A percentile compares a stretch with the other conserved stretches of the same genome.
Evolutionary conservation across 163 green algal genomes (phyloP).

Genomic region (Scenedesmus sp.): DNA sequence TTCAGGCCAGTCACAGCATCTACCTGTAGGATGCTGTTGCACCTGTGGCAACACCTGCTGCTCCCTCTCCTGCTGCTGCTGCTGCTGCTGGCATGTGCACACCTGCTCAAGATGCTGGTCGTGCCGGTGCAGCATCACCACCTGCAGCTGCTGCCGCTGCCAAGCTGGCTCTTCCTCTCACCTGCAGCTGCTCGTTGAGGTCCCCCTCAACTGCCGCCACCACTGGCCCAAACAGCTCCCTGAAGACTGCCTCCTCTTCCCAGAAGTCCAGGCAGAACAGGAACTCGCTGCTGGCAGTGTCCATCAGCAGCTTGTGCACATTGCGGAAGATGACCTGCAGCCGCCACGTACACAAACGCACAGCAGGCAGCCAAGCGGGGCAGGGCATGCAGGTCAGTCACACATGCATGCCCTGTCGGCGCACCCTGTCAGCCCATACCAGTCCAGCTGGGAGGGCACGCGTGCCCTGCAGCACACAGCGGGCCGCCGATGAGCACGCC

Average conservation of each 20-base stretch:
- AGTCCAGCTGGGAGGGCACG: too few species aligned
- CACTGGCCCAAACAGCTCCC: constrained; percentile 84
- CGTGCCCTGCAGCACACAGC: too few species aligned
- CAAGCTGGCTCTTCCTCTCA: constrained; percentile 44
- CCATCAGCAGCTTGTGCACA: constrained; percentile 96
- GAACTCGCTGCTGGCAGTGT: constrained; percentile 95
- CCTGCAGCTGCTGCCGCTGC: background rate
- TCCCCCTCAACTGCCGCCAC: constrained; percentile 87
- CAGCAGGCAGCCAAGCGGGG: background rate
- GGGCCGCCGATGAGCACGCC: too few species aligned
- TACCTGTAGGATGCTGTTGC: too few species aligned
- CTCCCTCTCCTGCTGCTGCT: too few species aligned
- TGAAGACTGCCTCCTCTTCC: constrained; percentile 83
- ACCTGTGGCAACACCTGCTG: too few species aligned
- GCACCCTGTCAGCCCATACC: too few species aligned
- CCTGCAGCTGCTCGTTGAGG: constrained; percentile 74
- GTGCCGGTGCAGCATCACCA: background rate
- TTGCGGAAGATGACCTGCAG: constrained; percentile 88
- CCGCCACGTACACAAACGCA: background rate
- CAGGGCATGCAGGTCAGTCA: background rate
- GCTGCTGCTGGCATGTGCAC: too few species aligned
- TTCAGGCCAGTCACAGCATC: too few species aligned
- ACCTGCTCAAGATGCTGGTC: too few species aligned
- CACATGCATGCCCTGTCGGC: background rate
- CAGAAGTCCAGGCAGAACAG: constrained; percentile 98